Evolutionary conservation across 345 rosid genomes (phyloP).

Genomic region (Aquilaria malaccensis): DNA sequence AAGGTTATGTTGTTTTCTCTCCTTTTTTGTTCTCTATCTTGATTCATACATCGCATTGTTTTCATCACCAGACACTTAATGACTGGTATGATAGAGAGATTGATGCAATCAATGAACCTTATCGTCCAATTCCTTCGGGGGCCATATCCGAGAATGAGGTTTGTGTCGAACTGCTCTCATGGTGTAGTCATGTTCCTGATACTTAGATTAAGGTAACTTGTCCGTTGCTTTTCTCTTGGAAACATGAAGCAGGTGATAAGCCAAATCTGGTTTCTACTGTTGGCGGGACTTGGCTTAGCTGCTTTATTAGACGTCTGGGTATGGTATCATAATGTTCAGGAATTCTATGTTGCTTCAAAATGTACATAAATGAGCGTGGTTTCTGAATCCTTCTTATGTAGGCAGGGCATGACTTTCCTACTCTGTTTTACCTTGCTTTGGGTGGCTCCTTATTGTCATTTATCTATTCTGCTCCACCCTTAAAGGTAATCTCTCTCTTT

Average conservation of each 20-base stretch:
- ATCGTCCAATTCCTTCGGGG: slow-evolving; percentile 96
- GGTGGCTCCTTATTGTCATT: slow-evolving; percentile 97
- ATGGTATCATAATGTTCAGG: slow-evolving; percentile 24
- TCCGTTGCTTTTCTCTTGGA: slow-evolving; percentile 1
- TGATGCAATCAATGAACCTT: slow-evolving; percentile 96
- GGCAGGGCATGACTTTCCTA: slow-evolving; percentile 89
- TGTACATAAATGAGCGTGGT: background rate
- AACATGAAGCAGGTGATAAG: slow-evolving; percentile 61
- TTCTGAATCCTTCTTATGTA: slow-evolving; percentile 28
- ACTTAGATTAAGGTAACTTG: no score
- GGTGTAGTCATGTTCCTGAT: background rate
- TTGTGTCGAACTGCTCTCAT: slow-evolving; percentile 4
- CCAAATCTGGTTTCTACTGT: slow-evolving; percentile 82
- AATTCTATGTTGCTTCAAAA: background rate
- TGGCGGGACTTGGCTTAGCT: slow-evolving; percentile 84
- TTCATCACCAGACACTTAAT: slow-evolving; percentile 60
- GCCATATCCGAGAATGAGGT: slow-evolving; percentile 93
- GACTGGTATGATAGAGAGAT: slow-evolving; percentile 98
- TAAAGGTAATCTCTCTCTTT: slow-evolving; percentile 50
- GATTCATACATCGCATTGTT: background rate
- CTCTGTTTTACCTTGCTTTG: slow-evolving; percentile 75
- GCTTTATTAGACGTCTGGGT: slow-evolving; percentile 88
- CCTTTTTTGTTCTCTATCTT: no score
- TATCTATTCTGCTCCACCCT: slow-evolving; percentile 97
- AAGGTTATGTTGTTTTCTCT: no score